Evolutionary conservation across 179 eudicot genomes (phyloP).

Genomic region (Silene vulgaris): DNA sequence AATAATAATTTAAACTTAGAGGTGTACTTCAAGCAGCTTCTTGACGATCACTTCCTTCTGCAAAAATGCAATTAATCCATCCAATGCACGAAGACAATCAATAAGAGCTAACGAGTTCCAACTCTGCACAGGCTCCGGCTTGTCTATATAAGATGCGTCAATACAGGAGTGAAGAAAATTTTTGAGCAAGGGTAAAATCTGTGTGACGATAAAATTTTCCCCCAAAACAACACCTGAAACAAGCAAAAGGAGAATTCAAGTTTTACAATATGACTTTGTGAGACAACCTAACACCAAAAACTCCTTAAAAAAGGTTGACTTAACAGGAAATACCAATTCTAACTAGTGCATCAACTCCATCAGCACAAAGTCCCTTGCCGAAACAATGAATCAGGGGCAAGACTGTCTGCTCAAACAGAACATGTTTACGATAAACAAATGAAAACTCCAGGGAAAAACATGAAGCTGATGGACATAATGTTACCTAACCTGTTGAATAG

Average conservation of each 20-base stretch:
- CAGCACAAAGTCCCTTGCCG: slow-evolving; percentile 76
- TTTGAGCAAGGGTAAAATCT: slow-evolving; percentile 65
- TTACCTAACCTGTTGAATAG: slow-evolving; percentile 71
- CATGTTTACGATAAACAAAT: slow-evolving; percentile 16
- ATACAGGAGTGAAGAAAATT: slow-evolving; percentile 60
- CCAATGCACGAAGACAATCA: slow-evolving; percentile 64
- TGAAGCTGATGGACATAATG: not conserved
- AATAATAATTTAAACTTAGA: slow-evolving; percentile 16
- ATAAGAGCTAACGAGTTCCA: slow-evolving; percentile 76
- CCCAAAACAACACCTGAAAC: slow-evolving; percentile 76
- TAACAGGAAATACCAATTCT: slow-evolving; percentile 67
- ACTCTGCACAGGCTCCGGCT: slow-evolving; percentile 82
- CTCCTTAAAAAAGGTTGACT: slow-evolving; percentile 10
- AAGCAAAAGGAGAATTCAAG: slow-evolving; percentile 20
- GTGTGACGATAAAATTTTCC: slow-evolving; percentile 58
- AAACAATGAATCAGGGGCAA: slow-evolving; percentile 81
- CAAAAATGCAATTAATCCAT: slow-evolving; percentile 58
- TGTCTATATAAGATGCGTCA: slow-evolving; percentile 46
- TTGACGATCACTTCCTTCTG: slow-evolving; percentile 60
- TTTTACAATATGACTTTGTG: slow-evolving; percentile 14
- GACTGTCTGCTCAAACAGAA: slow-evolving; percentile 57
- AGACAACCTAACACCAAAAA: slow-evolving; percentile 13
- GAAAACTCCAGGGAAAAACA: slow-evolving; percentile 13
- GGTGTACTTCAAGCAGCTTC: slow-evolving; percentile 75
- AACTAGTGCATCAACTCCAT: slow-evolving; percentile 80